These are phyloP conservation scores for Paecilomyces dactylethromorphus DNA, from an alignment of 2,329 filamentous ascomycete genomes.

Conservation along the genomic window DNA sequence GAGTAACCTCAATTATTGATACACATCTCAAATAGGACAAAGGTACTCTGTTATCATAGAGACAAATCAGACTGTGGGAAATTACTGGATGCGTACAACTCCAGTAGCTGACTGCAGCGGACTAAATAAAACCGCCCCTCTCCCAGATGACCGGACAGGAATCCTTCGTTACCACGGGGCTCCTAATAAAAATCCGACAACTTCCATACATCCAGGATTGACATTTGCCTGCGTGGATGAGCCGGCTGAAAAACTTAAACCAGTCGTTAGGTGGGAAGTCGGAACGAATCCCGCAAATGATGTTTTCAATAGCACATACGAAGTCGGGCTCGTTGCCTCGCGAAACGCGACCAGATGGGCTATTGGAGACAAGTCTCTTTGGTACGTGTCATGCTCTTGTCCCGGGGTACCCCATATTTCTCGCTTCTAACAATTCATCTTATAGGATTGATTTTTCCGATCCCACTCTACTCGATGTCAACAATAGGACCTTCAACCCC, in stretches of 20 bases:
- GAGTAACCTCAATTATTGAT: background rate
- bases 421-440: background rate
- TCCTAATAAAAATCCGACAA: background rate
- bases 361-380: conserved; percentile 16
- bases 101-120: background rate
- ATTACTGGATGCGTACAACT: conserved; percentile 6
- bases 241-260: conserved; percentile 13
- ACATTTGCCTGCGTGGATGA: conserved; percentile 19
- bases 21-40: background rate
- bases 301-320: conserved; percentile 12
- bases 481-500: conserved; percentile 12
- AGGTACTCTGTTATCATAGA: conserved; percentile 19
- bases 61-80: background rate
- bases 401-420: background rate
- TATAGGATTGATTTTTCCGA: conserved; percentile 14
- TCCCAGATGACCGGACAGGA: background rate
- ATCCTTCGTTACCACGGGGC: conserved; percentile 1
- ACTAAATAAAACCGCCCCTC: background rate
- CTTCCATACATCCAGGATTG: background rate
- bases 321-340: conserved; percentile 7
- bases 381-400: background rate
- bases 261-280: conserved; percentile 19
- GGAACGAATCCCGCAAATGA: conserved; percentile 11
- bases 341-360: conserved; percentile 15
- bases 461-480: conserved; percentile 18